Conservation (phyloP, 2,329 filamentous ascomycete genomes). For the Nectriaceae sp. region DNA sequence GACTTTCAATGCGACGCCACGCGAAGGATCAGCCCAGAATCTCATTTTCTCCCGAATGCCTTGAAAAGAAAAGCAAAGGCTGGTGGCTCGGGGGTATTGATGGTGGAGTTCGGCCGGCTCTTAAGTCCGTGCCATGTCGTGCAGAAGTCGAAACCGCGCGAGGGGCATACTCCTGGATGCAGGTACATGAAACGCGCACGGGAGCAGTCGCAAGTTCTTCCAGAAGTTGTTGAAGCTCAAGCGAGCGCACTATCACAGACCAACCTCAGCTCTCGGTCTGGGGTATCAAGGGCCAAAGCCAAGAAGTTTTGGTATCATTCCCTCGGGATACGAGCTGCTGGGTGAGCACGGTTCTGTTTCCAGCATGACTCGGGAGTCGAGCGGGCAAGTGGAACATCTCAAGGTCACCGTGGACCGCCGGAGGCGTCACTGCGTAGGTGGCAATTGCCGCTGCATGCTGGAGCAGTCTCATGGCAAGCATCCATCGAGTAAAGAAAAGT, state of each 20-base stretch:
- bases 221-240: conserved; percentile 28
- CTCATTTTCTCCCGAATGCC: not conserved
- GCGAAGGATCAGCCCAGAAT: not conserved
- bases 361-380: not conserved
- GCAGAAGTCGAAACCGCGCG: conserved; percentile 21
- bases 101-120: not conserved
- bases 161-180: conserved; percentile 17
- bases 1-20: not conserved
- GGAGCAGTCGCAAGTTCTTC: conserved; percentile 20
- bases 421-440: too few relatives aligned
- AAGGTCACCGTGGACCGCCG: too few relatives aligned
- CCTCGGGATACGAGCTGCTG: conserved; percentile 18
- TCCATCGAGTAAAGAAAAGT: too few relatives aligned
- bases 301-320: conserved; percentile 8
- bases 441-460: too few relatives aligned
- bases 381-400: not conserved
- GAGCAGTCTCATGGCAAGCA: too few relatives aligned
- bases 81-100: not conserved
- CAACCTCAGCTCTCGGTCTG: conserved; percentile 19
- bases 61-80: not conserved
- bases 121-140: conserved; percentile 15
- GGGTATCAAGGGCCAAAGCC: conserved; percentile 20
- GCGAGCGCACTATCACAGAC: conserved; percentile 9
- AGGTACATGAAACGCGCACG: conserved; percentile 27
- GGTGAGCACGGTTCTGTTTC: too few relatives aligned